Evolutionary conservation across 177 flowering plant species (phyloP).

Genomic region (Vitis hybrid): DNA sequence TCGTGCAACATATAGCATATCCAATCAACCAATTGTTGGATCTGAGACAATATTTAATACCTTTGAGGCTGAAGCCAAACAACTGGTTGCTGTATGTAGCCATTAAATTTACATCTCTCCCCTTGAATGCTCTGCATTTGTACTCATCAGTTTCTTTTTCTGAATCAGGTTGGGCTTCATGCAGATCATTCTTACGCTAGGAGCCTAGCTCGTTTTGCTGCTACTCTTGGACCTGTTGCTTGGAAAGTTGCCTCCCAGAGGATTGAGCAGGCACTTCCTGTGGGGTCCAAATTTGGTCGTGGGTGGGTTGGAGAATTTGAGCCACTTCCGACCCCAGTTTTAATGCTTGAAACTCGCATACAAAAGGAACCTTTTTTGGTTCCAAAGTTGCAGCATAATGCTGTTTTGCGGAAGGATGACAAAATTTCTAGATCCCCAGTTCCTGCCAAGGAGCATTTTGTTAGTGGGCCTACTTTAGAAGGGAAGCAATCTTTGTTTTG

Average conservation of each 20-base stretch:
- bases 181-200: slow-evolving; percentile 84
- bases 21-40: slow-evolving; percentile 39
- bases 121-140: background rate
- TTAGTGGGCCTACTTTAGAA: slow-evolving; percentile 16
- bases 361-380: slow-evolving; percentile 31
- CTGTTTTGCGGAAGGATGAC: slow-evolving; percentile 28
- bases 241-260: slow-evolving; percentile 84
- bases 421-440: slow-evolving; percentile 10
- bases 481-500: slow-evolving; percentile 22
- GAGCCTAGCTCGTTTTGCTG: slow-evolving; percentile 94
- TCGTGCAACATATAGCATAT: slow-evolving; percentile 60
- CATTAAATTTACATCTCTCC: slow-evolving; percentile 6
- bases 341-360: slow-evolving; percentile 39
- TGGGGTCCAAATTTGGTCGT: slow-evolving; percentile 72
- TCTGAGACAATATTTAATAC: slow-evolving; percentile 61
- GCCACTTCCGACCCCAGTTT: slow-evolving; percentile 72
- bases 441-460: slow-evolving; percentile 28
- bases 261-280: slow-evolving; percentile 77
- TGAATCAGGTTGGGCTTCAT: slow-evolving; percentile 83
- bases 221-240: slow-evolving; percentile 83
- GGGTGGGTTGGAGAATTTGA: slow-evolving; percentile 99
- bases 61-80: slow-evolving; percentile 80
- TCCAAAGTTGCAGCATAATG: slow-evolving; percentile 16
- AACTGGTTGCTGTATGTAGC: slow-evolving; percentile 74
- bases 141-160: slow-evolving; percentile 19